These are phyloP conservation scores for Tinospora cordifolia DNA, from an alignment of 164 flowering plant genomes.

Conservation along the genomic window DNA sequence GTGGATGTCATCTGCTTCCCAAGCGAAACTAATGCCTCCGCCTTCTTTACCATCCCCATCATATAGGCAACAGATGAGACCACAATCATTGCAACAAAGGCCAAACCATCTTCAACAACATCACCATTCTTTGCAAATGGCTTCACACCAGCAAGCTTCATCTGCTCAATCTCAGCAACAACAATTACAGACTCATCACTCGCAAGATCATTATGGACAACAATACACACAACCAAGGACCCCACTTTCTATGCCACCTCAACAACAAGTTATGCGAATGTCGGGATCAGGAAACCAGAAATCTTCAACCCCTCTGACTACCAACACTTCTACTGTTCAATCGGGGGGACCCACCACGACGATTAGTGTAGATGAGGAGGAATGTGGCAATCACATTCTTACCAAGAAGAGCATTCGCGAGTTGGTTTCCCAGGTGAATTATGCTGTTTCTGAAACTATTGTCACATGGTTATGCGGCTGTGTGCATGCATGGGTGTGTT, in stretches of 20 bases:
- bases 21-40: slow-evolving; percentile 41
- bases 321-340: slow-evolving; percentile 31
- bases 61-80: slow-evolving; percentile 43
- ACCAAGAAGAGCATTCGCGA: slow-evolving; percentile 89
- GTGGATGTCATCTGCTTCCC: slow-evolving; percentile 59
- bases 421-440: slow-evolving; percentile 61
- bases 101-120: slow-evolving; percentile 45
- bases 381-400: slow-evolving; percentile 48
- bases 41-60: slow-evolving; percentile 61
- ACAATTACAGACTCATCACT: slow-evolving; percentile 34
- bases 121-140: slow-evolving; percentile 28
- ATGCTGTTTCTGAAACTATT: not conserved
- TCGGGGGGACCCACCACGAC: slow-evolving; percentile 26
- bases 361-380: slow-evolving; percentile 36
- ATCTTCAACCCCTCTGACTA: slow-evolving; percentile 29
- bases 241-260: slow-evolving; percentile 39
- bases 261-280: slow-evolving; percentile 38
- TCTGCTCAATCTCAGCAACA: slow-evolving; percentile 29
- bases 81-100: slow-evolving; percentile 55
- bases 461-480: no score
- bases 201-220: slow-evolving; percentile 51
- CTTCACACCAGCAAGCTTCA: slow-evolving; percentile 41
- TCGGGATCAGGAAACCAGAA: slow-evolving; percentile 48
- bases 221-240: slow-evolving; percentile 43
- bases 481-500: no score